Evolutionary conservation across 2,329 filamentous ascomycete genomes (phyloP), one percentile per base, ranked within the genome.

Genomic region (Coccinonectria pachysandricola): DNA sequence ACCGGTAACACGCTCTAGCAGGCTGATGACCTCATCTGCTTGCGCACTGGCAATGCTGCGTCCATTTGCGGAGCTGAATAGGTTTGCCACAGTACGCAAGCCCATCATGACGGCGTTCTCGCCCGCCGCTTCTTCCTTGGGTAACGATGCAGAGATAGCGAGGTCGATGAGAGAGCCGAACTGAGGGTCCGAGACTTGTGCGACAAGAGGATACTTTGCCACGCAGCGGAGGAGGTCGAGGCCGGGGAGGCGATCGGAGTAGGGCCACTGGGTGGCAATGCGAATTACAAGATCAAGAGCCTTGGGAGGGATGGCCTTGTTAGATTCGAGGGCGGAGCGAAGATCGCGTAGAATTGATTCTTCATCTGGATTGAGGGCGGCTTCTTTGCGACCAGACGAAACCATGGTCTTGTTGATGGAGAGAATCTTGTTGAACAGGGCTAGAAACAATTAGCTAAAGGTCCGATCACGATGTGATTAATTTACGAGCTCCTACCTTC

Each of bases 71-170:
- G 82, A 83, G 34, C 73, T 69, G 48, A 95, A 94, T 6, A 95
- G 62, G 43, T 98, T 98, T 15, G 75, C 78, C 24, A 96, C 65
- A 9, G 79, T 72, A 4, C 91, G 80, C 8, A 85, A 65, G 0
- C 79, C 77, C 64, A 98, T 81, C 79, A 96, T 94, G 8, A 75
- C 71, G 39, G 85, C 85, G 54, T 95, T 95, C 27, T 78, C 68
- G 19, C 75, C 75, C 0, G 79, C 62, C 1, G 68, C 58, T 4
- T 57, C 52, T 7, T 74, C 66, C 56, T 71, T 21, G 1, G 50
- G 56, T 34, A 37, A 53, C 37, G 36, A 64, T 33, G 19, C 57
- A 41, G 21, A 49, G 3, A 69, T 52, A 12, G 60, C 59, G 5
- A 64, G 52, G 17, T 75, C 63, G 6, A 95, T 57, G 8, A 87